phyloP scores from a whole-genome alignment of 164 flowering plant species.

The Vitis rupestris region DNA sequence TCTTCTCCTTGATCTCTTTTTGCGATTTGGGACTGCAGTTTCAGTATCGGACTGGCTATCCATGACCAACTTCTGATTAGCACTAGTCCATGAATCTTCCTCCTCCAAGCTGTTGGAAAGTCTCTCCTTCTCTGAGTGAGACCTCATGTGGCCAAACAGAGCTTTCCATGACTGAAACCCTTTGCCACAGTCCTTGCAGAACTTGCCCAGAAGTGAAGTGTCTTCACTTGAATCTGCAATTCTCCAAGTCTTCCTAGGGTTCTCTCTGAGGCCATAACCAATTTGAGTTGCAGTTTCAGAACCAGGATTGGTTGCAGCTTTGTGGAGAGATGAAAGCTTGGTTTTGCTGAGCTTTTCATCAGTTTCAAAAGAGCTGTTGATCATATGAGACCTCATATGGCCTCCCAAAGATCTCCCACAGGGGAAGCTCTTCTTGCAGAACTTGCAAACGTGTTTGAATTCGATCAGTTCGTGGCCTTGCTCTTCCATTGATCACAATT shows the following conservation, averaged over 20 bases:
- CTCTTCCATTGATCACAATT: slow-evolving; percentile 30
- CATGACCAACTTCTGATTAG: slow-evolving; percentile 21
- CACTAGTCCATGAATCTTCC: slow-evolving; percentile 27
- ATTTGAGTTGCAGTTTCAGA: slow-evolving; percentile 15
- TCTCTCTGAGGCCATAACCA: slow-evolving; percentile 66
- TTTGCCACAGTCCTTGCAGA: slow-evolving; percentile 50
- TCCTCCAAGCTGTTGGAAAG: slow-evolving; percentile 19
- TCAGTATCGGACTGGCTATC: slow-evolving; percentile 49
- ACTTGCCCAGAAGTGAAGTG: slow-evolving; percentile 12
- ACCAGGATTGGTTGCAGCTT: slow-evolving; percentile 6
- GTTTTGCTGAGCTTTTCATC: slow-evolving; percentile 29
- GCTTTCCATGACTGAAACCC: slow-evolving; percentile 49
- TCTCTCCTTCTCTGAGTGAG: slow-evolving; percentile 39
- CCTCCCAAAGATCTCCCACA: slow-evolving; percentile 94
- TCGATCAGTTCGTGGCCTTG: slow-evolving; percentile 17
- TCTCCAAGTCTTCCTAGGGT: slow-evolving; percentile 54
- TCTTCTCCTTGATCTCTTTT: slow-evolving; percentile 36
- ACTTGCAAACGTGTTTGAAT: slow-evolving; percentile 61
- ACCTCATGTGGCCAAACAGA: slow-evolving; percentile 54
- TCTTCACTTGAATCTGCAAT: slow-evolving; percentile 25
- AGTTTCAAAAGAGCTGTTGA: slow-evolving; percentile 28
- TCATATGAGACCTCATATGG: slow-evolving; percentile 91
- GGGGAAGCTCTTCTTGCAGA: slow-evolving; percentile 67
- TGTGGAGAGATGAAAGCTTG: slow-evolving; percentile 22
- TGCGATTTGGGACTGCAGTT: slow-evolving; percentile 15